phyloP scores from a whole-genome alignment of 1,284 basidiomycete species.

The Trametes pubescens region DNA sequence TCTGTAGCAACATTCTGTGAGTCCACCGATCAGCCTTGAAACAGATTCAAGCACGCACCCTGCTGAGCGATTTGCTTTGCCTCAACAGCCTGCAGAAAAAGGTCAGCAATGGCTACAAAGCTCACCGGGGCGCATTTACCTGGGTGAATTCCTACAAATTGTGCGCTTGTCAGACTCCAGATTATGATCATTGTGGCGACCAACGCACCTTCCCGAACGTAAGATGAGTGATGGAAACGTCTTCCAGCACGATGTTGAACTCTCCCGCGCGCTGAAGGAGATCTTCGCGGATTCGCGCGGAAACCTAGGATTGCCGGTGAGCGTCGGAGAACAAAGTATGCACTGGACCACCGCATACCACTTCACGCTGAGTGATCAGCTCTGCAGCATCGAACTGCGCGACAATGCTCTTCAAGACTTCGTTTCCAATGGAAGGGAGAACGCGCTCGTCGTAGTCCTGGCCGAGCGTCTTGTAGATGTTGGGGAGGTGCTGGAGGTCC shows the following conservation, averaged over 20 bases:
- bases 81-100: constrained; percentile 80
- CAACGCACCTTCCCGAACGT: constrained; percentile 78
- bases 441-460: constrained; percentile 98
- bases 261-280: constrained; percentile 93
- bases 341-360: constrained; percentile 50
- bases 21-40: not conserved
- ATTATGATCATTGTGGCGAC: not conserved
- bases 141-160: constrained; percentile 80
- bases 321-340: not conserved
- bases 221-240: constrained; percentile 94
- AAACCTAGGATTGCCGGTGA: constrained; percentile 61
- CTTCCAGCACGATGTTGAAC: constrained; percentile 96
- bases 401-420: constrained; percentile 97
- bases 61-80: constrained; percentile 98
- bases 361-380: constrained; percentile 89
- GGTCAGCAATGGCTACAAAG: constrained; percentile 18
- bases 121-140: constrained; percentile 40
- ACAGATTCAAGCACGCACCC: constrained; percentile 54
- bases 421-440: constrained; percentile 93
- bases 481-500: constrained; percentile 87
- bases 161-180: constrained; percentile 39
- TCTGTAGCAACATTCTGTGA: constrained; percentile 54
- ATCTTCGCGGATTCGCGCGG: constrained; percentile 94
- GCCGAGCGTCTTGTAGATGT: constrained; percentile 95
- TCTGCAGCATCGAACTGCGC: constrained; percentile 99